These are phyloP conservation scores for Podospora pseudocomata DNA, from an alignment of 495 filamentous ascomycete species.

Conservation along the genomic window DNA sequence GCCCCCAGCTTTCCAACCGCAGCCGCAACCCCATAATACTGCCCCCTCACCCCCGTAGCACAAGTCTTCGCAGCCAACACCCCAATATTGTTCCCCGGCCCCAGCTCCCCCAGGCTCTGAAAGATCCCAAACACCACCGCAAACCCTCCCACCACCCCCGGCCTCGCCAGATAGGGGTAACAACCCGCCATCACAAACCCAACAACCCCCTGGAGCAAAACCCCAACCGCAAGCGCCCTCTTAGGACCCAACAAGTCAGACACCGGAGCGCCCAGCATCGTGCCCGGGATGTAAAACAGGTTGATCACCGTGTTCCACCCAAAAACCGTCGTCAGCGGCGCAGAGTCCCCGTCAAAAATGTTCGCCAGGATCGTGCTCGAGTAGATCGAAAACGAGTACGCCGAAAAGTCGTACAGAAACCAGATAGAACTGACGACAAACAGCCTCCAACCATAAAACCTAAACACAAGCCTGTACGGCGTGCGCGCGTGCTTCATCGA, in stretches of 20 bases:
- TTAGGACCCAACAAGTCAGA: constrained; percentile 75
- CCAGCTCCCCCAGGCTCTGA: constrained; percentile 76
- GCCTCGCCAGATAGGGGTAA: constrained; percentile 60
- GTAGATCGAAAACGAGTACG: constrained; percentile 79
- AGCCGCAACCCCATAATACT: constrained; percentile 88
- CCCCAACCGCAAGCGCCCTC: constrained; percentile 63
- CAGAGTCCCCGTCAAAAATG: constrained; percentile 50
- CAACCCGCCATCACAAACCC: constrained; percentile 83
- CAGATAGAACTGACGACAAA: constrained; percentile 73
- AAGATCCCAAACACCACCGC: constrained; percentile 78
- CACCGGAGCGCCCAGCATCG: constrained; percentile 66
- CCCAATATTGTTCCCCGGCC: constrained; percentile 89
- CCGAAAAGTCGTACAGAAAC: constrained; percentile 88
- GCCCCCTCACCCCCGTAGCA: constrained; percentile 80
- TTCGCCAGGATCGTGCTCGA: constrained; percentile 64
- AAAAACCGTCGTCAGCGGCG: constrained; percentile 68
- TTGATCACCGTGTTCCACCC: constrained; percentile 86
- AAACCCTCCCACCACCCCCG: constrained; percentile 67
- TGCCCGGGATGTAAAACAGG: constrained; percentile 81
- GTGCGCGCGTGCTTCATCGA: constrained; percentile 52
- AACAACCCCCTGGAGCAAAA: constrained; percentile 66
- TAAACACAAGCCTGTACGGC: constrained; percentile 52
- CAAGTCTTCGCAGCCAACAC: constrained; percentile 81
- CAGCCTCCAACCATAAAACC: constrained; percentile 61
- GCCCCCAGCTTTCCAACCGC: constrained; percentile 84